phyloP scores from a whole-genome alignment of 78 protist genomes.

The Polysphondylium violaceum region DNA sequence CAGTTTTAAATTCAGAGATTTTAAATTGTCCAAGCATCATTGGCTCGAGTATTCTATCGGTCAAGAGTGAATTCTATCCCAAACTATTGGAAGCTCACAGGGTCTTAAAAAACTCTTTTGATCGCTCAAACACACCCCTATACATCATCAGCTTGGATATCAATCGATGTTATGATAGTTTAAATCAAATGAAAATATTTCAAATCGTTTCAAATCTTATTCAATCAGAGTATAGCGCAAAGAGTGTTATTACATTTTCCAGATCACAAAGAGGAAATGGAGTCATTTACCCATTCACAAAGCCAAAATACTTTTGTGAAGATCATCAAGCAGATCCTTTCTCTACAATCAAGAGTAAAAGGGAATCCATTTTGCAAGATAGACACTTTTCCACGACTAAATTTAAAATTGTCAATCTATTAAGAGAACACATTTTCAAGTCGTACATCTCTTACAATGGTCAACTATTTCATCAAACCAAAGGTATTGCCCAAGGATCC shows the following conservation, averaged over 20 bases:
- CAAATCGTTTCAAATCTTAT: background rate
- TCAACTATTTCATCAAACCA: background rate
- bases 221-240: background rate
- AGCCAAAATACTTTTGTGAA: background rate
- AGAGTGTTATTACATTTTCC: background rate
- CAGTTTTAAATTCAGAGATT: slow-evolving; percentile 25
- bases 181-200: background rate
- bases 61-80: background rate
- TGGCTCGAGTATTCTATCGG: slow-evolving; percentile 9
- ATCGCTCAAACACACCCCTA: background rate
- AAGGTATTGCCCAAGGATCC: slow-evolving; percentile 48
- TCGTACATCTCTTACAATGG: background rate
- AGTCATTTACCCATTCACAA: background rate
- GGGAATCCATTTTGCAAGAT: background rate
- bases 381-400: background rate
- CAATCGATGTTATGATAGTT: slow-evolving; percentile 19
- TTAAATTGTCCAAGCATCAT: background rate
- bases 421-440: background rate
- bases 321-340: background rate
- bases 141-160: background rate
- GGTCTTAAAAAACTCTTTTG: background rate
- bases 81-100: background rate
- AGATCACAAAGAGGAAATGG: background rate
- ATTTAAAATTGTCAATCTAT: background rate
- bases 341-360: background rate